phyloP scores from a whole-genome alignment of 1,284 basidiomycete genomes.

The Ustilago tritici region DNA sequence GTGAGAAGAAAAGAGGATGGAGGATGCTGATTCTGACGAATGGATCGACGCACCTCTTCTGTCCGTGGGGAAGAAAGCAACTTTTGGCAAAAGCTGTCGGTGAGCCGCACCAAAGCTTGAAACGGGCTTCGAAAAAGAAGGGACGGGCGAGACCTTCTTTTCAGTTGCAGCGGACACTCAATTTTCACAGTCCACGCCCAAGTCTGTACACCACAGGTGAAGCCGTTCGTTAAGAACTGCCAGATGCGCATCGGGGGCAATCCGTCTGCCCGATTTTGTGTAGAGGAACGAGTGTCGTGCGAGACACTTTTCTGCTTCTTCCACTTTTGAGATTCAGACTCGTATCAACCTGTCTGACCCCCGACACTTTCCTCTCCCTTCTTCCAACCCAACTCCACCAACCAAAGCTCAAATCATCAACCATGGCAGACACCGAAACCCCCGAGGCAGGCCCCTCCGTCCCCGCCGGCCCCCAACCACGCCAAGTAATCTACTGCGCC shows the following conservation, averaged over 20 bases:
- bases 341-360: not conserved
- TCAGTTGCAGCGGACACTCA: constrained; percentile 10
- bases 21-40: not conserved
- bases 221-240: not conserved
- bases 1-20: not conserved
- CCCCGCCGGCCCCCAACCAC: constrained; percentile 41
- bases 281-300: constrained; percentile 32
- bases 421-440: constrained; percentile 34
- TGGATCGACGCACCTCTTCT: constrained; percentile 2
- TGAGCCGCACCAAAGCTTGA: not conserved
- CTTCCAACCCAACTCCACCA: not conserved
- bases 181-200: not conserved
- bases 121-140: constrained; percentile 11
- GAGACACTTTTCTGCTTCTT: constrained; percentile 18
- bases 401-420: not conserved
- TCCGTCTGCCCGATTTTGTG: not conserved
- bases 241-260: not conserved
- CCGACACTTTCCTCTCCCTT: not conserved
- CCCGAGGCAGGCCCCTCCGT: constrained; percentile 48
- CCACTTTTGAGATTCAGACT: not conserved
- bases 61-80: not conserved
- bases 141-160: constrained; percentile 7
- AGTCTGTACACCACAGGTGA: not conserved
- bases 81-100: not conserved
- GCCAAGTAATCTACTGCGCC: constrained; percentile 58